These are phyloP conservation scores for Pseudodiploospora longispora DNA, from an alignment of 2,329 filamentous ascomycete genomes.

Conservation along the genomic window DNA sequence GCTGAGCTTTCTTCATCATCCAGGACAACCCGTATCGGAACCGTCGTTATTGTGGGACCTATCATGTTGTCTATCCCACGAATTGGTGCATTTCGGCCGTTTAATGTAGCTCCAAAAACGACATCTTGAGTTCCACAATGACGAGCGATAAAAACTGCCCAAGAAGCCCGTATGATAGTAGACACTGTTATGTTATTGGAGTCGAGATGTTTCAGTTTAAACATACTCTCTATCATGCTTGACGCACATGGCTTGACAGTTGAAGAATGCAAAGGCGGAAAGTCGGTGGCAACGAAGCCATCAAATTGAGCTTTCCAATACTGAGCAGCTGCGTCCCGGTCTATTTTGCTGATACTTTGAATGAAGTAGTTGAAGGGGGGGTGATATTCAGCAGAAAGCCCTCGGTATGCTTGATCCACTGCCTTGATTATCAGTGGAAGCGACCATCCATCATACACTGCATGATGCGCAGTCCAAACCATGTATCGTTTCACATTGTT, in stretches of 20 bases:
- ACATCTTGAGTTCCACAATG: neutral
- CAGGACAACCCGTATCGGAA: neutral
- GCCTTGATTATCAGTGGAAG: neutral
- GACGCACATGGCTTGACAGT: neutral
- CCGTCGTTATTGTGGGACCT: neutral
- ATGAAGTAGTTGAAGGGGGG: neutral
- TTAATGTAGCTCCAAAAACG: neutral
- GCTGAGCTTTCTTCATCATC: neutral
- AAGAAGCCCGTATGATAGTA: neutral
- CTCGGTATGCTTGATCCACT: neutral
- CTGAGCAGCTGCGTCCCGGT: neutral
- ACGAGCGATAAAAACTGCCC: neutral
- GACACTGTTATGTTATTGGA: neutral
- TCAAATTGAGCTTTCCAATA: neutral
- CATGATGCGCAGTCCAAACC: conserved; percentile 1
- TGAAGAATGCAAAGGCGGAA: neutral
- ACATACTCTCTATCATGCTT: neutral
- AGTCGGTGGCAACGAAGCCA: neutral
- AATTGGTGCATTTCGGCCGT: neutral
- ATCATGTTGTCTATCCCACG: neutral
- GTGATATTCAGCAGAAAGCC: neutral
- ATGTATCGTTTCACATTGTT: neutral
- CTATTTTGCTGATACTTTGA: neutral
- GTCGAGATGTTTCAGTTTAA: neutral
- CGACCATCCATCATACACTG: conserved; percentile 1